phyloP scores from a whole-genome alignment of 305 asterid species.

The Stenogyne calaminthoides region DNA sequence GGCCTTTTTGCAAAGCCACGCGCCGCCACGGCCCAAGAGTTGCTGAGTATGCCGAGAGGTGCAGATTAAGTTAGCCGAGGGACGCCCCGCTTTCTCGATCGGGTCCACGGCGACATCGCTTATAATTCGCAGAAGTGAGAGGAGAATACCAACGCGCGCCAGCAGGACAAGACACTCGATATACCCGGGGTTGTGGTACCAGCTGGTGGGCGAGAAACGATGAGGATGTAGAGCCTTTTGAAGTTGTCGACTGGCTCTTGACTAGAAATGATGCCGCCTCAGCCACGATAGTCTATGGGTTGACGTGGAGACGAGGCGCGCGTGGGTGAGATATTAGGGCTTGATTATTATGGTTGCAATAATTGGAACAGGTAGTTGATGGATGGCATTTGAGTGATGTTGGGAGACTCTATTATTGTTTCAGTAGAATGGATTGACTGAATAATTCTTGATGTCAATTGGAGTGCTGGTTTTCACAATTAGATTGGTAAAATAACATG shows the following conservation, averaged over 20 bases:
- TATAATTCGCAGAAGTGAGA: constrained; percentile 88
- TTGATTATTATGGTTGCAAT: constrained; percentile 8
- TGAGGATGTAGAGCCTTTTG: constrained; percentile 81
- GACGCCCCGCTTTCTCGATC: constrained; percentile 65
- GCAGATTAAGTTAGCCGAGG: constrained; percentile 57
- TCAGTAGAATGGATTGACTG: neutral
- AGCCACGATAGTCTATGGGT: neutral
- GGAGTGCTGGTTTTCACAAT: too few relatives aligned
- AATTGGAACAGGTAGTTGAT: neutral
- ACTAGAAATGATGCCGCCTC: constrained; percentile 47
- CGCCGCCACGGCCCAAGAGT: constrained; percentile 88
- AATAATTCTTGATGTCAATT: too few relatives aligned
- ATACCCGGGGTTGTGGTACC: constrained; percentile 90
- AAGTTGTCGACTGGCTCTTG: constrained; percentile 74
- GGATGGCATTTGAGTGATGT: neutral
- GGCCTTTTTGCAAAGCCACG: constrained; percentile 76
- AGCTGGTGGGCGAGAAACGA: constrained; percentile 83
- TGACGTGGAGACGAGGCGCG: constrained; percentile 21
- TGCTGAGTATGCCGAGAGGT: constrained; percentile 70
- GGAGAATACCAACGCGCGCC: constrained; percentile 60
- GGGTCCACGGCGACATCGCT: constrained; percentile 82
- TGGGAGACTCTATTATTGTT: neutral
- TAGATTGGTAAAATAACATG: too few relatives aligned
- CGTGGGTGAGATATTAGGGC: constrained; percentile 2
- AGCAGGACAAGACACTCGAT: constrained; percentile 75